Conservation (phyloP, 495 filamentous ascomycete species). For the Xylaria palmicola region DNA sequence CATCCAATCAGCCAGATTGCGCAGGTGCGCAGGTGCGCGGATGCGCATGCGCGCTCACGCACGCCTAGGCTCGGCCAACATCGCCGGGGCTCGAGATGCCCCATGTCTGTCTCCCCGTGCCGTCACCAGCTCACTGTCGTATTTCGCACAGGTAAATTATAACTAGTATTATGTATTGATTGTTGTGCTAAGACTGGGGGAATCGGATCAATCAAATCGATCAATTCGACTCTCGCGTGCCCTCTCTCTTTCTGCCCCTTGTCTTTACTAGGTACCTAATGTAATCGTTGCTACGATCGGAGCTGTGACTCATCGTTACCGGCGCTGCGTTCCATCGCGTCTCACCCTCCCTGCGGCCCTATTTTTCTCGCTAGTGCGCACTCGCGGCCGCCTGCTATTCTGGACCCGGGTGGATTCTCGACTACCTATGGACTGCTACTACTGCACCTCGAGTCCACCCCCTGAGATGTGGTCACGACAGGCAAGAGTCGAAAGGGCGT, state of each 20-base stretch:
- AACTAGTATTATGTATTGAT: not conserved
- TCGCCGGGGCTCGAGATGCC: slow-evolving; percentile 3
- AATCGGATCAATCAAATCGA: slow-evolving; percentile 26
- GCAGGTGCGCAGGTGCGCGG: not conserved
- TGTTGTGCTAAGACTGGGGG: slow-evolving; percentile 8
- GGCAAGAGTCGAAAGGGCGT: too few species aligned
- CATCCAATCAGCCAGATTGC: not conserved
- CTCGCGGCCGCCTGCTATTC: too few species aligned
- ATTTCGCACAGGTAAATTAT: not conserved
- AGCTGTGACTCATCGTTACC: slow-evolving; percentile 16
- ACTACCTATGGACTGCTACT: too few species aligned
- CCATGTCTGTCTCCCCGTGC: not conserved
- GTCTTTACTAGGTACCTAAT: too few species aligned
- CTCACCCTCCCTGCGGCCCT: slow-evolving; percentile 14
- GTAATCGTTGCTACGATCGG: not conserved
- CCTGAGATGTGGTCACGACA: not conserved
- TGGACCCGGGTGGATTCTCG: too few species aligned
- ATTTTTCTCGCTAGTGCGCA: too few species aligned
- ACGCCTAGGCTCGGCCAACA: not conserved
- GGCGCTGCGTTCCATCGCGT: slow-evolving; percentile 13
- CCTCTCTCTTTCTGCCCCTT: not conserved
- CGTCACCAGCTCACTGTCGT: not conserved
- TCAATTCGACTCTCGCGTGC: slow-evolving; percentile 22
- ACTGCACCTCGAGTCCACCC: too few species aligned
- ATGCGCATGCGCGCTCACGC: slow-evolving; percentile 5